A percentile compares a stretch with the other conserved stretches of the same genome.
These are phyloP conservation scores for Dioszegia hungarica DNA, from an alignment of 768 basidiomycete genomes.

Conservation along the genomic window DNA sequence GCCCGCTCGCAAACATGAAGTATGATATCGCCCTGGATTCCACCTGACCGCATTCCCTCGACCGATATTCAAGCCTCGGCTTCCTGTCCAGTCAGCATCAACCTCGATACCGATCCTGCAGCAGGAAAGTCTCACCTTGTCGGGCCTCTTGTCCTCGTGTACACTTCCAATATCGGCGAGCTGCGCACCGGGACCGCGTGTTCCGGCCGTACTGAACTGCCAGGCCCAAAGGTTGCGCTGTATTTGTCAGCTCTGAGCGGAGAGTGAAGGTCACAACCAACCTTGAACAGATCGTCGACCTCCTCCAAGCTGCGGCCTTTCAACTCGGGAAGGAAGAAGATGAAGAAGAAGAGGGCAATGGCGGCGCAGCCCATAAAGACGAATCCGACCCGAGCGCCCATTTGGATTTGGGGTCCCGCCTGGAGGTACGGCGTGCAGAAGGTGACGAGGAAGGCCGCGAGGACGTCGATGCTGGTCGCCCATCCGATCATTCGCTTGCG, in stretches of 20 bases:
- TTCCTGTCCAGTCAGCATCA: too few species aligned
- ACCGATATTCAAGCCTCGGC: too few species aligned
- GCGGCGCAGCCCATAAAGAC: conserved; percentile 3
- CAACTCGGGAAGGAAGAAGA: conserved; percentile 19
- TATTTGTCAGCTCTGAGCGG: not conserved
- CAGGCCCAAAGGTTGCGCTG: conserved; percentile 18
- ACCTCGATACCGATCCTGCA: too few species aligned
- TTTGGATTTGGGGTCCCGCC: not conserved
- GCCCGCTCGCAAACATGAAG: too few species aligned
- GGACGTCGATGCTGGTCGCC: conserved; percentile 8
- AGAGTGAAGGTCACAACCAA: not conserved
- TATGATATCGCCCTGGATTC: too few species aligned
- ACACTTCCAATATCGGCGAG: conserved; percentile 18
- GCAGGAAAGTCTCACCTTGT: too few species aligned
- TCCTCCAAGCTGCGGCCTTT: conserved; percentile 15
- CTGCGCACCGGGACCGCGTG: conserved; percentile 16
- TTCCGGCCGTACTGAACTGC: conserved; percentile 20
- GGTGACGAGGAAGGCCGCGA: conserved; percentile 7
- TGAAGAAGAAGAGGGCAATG: conserved; percentile 9
- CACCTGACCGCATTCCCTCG: too few species aligned
- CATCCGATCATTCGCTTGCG: conserved; percentile 13
- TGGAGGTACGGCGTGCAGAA: conserved; percentile 11
- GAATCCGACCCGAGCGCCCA: conserved; percentile 13
- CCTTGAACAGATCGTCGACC: conserved; percentile 17
- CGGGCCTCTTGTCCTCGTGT: too few species aligned